Percentiles rank a stretch among this genome's conserved stretches.
Conservation (phyloP, 257 asterid genomes). For the Solanum clarkiae region DNA sequence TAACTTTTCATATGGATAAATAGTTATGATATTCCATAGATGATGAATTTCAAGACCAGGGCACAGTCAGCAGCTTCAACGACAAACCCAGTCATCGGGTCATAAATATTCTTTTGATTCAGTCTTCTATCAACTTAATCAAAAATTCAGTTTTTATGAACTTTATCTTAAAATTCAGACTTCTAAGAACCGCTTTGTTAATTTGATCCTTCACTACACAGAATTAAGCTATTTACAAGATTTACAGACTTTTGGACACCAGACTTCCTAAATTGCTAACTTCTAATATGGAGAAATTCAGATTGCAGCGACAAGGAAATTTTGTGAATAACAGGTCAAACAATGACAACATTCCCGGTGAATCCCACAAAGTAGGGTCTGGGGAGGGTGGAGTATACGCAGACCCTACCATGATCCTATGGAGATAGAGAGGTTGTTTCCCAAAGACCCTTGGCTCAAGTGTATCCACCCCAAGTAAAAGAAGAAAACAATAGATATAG, state of each 20-base stretch:
- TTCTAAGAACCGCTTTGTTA: not conserved
- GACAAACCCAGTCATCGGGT: not conserved
- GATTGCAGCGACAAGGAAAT: not conserved
- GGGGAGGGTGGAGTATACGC: too few relatives aligned
- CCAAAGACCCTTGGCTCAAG: too few relatives aligned
- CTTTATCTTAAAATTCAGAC: too few relatives aligned
- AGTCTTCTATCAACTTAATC: not conserved
- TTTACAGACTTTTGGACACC: not conserved
- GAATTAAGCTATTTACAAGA: not conserved
- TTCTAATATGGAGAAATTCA: not conserved
- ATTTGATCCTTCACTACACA: not conserved
- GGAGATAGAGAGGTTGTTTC: too few relatives aligned
- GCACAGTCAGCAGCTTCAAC: not conserved
- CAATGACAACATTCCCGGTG: too few relatives aligned
- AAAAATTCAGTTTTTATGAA: too few relatives aligned
- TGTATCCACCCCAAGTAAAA: too few relatives aligned
- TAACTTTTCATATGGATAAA: not conserved
- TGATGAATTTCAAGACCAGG: not conserved
- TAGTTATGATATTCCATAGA: not conserved
- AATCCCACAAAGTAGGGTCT: too few relatives aligned
- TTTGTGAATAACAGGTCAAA: not conserved
- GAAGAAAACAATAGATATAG: too few relatives aligned
- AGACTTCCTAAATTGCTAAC: not conserved
- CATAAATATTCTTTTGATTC: not conserved
- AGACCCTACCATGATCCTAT: too few relatives aligned